Evolutionary conservation across 371 early-diverging fungal species (phyloP).

Genomic region (Coelomomyces lativittatus): DNA sequence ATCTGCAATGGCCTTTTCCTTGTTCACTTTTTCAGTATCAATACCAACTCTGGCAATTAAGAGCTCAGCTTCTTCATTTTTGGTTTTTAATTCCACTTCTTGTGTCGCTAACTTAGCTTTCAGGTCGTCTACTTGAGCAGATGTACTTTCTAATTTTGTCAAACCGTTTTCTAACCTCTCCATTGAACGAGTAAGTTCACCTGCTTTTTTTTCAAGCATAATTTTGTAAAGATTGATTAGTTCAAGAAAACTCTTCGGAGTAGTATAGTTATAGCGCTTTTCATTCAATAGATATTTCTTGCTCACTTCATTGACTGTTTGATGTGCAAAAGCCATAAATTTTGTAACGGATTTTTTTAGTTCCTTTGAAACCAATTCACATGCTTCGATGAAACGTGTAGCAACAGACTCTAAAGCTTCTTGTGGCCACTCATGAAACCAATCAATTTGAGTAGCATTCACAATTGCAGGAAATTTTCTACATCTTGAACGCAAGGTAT

Average conservation of each 20-base stretch:
- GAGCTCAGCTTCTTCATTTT: conserved; percentile 39
- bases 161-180: conserved; percentile 45
- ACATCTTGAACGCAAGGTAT: conserved; percentile 27
- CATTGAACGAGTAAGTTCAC: conserved; percentile 30
- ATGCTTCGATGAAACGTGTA: conserved; percentile 23
- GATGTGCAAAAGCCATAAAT: conserved; percentile 44
- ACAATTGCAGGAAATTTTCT: conserved; percentile 44
- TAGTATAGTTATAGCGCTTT: conserved; percentile 44
- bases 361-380: conserved; percentile 24
- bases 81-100: conserved; percentile 38
- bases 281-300: conserved; percentile 39
- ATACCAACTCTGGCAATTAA: conserved; percentile 38
- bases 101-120: conserved; percentile 42
- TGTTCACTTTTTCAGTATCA: conserved; percentile 47
- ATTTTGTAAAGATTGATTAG: conserved; percentile 34
- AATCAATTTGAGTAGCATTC: conserved; percentile 40
- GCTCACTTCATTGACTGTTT: conserved; percentile 29
- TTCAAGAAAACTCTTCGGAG: conserved; percentile 43
- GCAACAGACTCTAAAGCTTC: conserved; percentile 40
- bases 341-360: conserved; percentile 22
- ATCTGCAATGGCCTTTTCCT: conserved; percentile 46
- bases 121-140: conserved; percentile 38
- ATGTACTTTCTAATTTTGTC: conserved; percentile 37
- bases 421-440: conserved; percentile 46
- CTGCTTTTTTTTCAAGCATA: conserved; percentile 35